phyloP scores from a whole-genome alignment of 306 rosid genomes.

The Citrullus amarus region DNA sequence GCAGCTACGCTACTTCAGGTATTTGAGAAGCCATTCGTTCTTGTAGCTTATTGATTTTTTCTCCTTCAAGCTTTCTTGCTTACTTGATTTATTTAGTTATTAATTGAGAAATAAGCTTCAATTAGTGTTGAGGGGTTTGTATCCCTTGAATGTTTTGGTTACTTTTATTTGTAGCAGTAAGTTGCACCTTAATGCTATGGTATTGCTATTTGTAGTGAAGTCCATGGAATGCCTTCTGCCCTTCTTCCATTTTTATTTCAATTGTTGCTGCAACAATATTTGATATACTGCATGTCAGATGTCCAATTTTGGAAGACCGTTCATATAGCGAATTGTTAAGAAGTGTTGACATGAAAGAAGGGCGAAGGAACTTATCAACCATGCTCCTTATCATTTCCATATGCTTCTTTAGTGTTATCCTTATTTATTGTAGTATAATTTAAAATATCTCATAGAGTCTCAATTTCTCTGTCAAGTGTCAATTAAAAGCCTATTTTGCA shows the following conservation, averaged over 20 bases:
- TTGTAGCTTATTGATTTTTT: not conserved
- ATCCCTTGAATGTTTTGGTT: not conserved
- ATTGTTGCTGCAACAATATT: not conserved
- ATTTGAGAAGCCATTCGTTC: not conserved
- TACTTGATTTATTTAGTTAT: not conserved
- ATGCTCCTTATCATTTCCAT: not conserved
- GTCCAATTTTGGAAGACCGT: not conserved
- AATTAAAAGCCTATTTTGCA: not conserved
- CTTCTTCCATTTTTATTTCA: not conserved
- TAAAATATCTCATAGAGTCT: not conserved
- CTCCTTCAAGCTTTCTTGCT: not conserved
- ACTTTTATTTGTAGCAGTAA: not conserved
- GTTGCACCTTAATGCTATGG: not conserved
- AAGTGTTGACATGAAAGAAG: not conserved
- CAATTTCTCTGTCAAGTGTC: not conserved
- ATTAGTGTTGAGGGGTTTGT: not conserved
- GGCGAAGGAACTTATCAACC: not conserved
- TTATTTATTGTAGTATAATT: not conserved
- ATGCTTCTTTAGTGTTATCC: not conserved
- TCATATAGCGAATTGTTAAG: not conserved
- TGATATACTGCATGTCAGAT: not conserved
- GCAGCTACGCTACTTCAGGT: slow-evolving; percentile 32
- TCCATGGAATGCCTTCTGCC: not conserved
- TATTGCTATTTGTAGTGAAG: not conserved
- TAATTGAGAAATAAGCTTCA: not conserved